These are phyloP conservation scores for Debaryomyces coudertii DNA, from an alignment of 1,139 yeast genomes.

Conservation along the genomic window DNA sequence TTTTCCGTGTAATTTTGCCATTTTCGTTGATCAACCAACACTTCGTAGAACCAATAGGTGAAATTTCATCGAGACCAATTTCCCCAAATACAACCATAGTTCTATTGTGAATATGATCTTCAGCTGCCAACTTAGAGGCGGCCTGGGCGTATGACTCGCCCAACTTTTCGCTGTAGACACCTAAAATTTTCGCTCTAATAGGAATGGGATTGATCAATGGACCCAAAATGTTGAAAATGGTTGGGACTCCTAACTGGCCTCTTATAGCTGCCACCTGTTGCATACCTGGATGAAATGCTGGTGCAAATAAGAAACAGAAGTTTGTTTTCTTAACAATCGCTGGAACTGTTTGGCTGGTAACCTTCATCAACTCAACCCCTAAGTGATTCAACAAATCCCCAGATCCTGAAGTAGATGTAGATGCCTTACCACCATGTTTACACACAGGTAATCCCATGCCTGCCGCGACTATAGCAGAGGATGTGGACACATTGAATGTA, in stretches of 20 bases:
- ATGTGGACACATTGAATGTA: constrained; percentile 94
- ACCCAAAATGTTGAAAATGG: constrained; percentile 90
- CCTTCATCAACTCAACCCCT: constrained; percentile 76
- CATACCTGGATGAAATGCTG: constrained; percentile 95
- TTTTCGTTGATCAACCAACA: constrained; percentile 71
- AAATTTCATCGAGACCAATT: constrained; percentile 87
- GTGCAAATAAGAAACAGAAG: constrained; percentile 86
- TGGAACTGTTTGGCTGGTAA: constrained; percentile 68
- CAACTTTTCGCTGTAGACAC: constrained; percentile 78
- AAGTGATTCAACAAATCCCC: constrained; percentile 80
- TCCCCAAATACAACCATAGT: constrained; percentile 93
- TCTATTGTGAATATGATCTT: constrained; percentile 49
- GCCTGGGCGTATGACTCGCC: constrained; percentile 88
- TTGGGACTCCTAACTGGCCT: constrained; percentile 79
- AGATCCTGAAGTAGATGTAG: constrained; percentile 90
- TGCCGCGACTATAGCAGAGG: constrained; percentile 91
- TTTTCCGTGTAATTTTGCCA: constrained; percentile 37
- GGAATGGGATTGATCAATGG: constrained; percentile 93
- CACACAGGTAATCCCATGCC: constrained; percentile 86
- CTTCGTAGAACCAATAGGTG: constrained; percentile 81
- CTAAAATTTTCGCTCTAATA: constrained; percentile 77
- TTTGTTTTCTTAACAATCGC: constrained; percentile 55
- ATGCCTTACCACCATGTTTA: constrained; percentile 96
- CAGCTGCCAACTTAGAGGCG: constrained; percentile 54
- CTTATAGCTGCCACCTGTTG: constrained; percentile 79